Evolutionary conservation across 495 filamentous ascomycete species (phyloP).

Genomic region (Aspergillus hancockii): DNA sequence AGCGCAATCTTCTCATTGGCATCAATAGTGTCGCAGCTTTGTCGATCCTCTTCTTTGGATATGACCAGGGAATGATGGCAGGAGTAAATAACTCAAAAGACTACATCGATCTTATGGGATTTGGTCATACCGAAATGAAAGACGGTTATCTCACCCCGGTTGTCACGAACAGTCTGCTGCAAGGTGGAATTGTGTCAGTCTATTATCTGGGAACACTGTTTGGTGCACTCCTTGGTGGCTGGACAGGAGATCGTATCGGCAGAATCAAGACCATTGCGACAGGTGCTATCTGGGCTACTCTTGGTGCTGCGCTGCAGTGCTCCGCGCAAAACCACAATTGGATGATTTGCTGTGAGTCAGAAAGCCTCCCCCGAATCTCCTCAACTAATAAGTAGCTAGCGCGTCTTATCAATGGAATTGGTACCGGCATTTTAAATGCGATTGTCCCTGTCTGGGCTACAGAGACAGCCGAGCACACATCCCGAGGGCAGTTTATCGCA

Average conservation of each 20-base stretch:
- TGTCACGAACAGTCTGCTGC: constrained; percentile 60
- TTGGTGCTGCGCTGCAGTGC: constrained; percentile 62
- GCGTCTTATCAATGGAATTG: constrained; percentile 65
- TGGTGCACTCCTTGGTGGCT: constrained; percentile 61
- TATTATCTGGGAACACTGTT: constrained; percentile 71
- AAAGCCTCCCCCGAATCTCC: background rate
- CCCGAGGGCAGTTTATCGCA: constrained; percentile 68
- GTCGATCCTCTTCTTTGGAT: constrained; percentile 63
- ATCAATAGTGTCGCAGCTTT: constrained; percentile 66
- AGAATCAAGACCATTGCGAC: constrained; percentile 62
- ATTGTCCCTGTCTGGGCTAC: constrained; percentile 74
- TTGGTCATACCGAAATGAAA: constrained; percentile 58
- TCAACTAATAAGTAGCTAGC: constrained; percentile 35
- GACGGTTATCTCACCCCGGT: constrained; percentile 48
- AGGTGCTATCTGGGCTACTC: constrained; percentile 56
- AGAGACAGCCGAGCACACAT: constrained; percentile 67
- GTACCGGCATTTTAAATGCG: constrained; percentile 72
- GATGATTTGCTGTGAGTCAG: constrained; percentile 65
- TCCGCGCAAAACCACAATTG: constrained; percentile 64
- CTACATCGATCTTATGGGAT: constrained; percentile 66
- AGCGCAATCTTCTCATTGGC: constrained; percentile 61
- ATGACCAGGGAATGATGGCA: constrained; percentile 75
- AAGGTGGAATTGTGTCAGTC: constrained; percentile 69
- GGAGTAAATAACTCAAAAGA: constrained; percentile 68
- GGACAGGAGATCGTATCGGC: constrained; percentile 61